Evolutionary conservation across 345 rosid genomes (phyloP).

Genomic region (Citrus maxima): DNA sequence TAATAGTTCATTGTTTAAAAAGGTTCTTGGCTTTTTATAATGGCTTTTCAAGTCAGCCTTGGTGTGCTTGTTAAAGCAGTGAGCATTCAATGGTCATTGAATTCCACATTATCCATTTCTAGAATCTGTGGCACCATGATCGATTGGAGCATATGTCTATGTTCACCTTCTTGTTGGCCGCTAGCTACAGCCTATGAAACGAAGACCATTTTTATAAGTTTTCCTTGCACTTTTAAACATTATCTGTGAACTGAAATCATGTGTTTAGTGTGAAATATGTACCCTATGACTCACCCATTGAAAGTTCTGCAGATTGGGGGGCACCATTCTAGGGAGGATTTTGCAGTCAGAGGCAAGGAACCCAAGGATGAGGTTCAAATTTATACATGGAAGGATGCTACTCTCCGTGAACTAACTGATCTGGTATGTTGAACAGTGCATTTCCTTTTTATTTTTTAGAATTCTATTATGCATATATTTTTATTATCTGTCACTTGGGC

Average conservation of each 20-base stretch:
- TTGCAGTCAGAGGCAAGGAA: conserved; percentile 94
- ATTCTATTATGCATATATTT: neutral
- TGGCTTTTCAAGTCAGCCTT: neutral
- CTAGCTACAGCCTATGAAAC: neutral
- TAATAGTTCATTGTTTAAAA: neutral
- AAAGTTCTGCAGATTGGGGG: conserved; percentile 58
- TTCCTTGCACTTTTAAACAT: neutral
- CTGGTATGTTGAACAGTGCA: conserved; percentile 42
- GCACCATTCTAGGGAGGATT: conserved; percentile 80
- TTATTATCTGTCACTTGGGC: neutral
- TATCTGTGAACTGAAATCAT: neutral
- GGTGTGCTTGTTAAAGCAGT: neutral
- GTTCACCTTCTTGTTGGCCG: neutral
- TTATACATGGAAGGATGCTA: conserved; percentile 97
- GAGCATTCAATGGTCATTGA: neutral
- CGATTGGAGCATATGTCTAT: neutral
- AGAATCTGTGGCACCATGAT: neutral
- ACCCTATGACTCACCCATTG: neutral
- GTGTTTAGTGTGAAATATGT: neutral
- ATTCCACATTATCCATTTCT: neutral
- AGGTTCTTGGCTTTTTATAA: neutral
- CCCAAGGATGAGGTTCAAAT: conserved; percentile 97
- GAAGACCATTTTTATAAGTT: neutral
- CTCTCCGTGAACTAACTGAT: conserved; percentile 82
- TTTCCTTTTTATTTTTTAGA: neutral